Evolutionary conservation across 2,329 filamentous ascomycete species (phyloP), one percentile per base, ranked within the genome.

Genomic region (Verticillium albo-atrum): DNA sequence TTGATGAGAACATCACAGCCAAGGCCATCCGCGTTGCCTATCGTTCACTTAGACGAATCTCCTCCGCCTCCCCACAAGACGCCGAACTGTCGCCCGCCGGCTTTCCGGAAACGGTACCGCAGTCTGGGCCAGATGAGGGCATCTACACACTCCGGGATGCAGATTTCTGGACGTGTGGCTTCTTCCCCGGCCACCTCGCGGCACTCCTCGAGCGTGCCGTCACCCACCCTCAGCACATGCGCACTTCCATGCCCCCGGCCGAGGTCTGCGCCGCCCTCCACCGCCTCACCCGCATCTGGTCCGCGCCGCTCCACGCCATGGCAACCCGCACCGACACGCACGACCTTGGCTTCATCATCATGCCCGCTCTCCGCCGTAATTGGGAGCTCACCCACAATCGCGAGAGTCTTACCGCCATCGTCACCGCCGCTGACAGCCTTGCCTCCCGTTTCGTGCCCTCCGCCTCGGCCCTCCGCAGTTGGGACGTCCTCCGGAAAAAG

Each of bases 311-410:
- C 0, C 72, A 77, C 55, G 62, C 54, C 17, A 77, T 77, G 69
- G 66, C 73, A 9, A 68, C 60, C 60, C 74, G 78, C 30, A 82
- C 72, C 4, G 78, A 83, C 58, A 84, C 81, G 0, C 82, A 84
- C 59, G 81, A 84, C 50, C 74, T 84, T 60, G 79, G 80, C 0
- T 84, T 84, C 63, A 83, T 84, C 27, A 74, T 82, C 4, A 74
- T 77, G 56, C 80, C 81, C 0, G 75, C 78, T 1, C 65, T 82
- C 0, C 74, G 75, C 25, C 71, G 75, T 28, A 76, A 80, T 28
- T 83, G 76, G 75, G 77, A 81, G 42, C 65, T 82, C 5, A 77
- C 74, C 0, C 74, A 75, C 0, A 74, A 76, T 54, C 54, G 60
- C 9, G 62, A 70, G n/a, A 78, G 76, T 47, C 60, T 79, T 0